Evolutionary conservation across 2,329 filamentous ascomycete genomes (phyloP), one percentile per base, ranked within the genome.

Genomic region (Stachybotrys echinatus): DNA sequence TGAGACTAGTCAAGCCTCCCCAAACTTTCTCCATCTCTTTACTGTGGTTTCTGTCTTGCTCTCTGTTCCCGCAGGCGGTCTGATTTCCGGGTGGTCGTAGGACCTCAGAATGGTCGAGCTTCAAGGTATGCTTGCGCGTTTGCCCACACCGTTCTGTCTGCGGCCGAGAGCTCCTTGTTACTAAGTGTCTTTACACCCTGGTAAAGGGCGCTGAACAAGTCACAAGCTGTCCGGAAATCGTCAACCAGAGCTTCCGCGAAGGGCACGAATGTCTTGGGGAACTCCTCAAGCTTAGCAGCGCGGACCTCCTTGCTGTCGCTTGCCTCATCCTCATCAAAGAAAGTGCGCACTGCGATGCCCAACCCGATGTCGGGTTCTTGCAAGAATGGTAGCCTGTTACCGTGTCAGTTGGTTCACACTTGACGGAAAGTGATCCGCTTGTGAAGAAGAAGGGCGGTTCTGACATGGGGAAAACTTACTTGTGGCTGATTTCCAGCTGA

Each of bases 301-400:
- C 74, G 73, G 48, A 69, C 62, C 48, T 79, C 74, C 3, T 67
- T 68, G 10, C 79, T 74, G 53, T 87, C 79, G 8, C 74, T 69
- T 19, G 77, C 75, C 47, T 81, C 78, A 45, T 91, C 74, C 51
- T 91, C 87, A 57, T 90, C 87, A 20, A 90, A 77, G 62, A 89
- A 89, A 8, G 87, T 89, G 67, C 90, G 89, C 39, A 91, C 83
- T 1, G 88, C 88, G 53, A 94, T 88, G 23, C 86, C 88, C 31
- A 94, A 77, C 12, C 83, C 86, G 45, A 89, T 85, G 60, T 92
- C 87, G 12, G 86, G 84, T 55, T 89, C 84, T 18, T 77, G 73
- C 19, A 81, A 70, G 64, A 91, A 88, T 8, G 87, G 87, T 4
- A 91, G 71, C 48, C 79, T 83, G 49, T 4, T 4, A 45, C 10